Percentiles rank a stretch among this genome's conserved stretches.
Conservation (phyloP, 208 protist species). For the Naegleria lovaniensis region DNA sequence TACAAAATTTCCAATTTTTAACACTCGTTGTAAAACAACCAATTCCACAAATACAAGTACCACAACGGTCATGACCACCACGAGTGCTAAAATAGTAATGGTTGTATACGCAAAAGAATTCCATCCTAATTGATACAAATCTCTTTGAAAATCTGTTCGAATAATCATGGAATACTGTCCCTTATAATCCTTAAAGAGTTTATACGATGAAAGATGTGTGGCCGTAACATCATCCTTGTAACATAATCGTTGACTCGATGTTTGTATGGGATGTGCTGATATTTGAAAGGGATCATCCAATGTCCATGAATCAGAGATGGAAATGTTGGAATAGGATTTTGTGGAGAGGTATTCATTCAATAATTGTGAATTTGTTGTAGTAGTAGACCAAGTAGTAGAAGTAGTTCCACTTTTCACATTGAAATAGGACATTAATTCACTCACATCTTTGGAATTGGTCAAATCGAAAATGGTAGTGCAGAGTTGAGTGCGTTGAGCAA, state of each 20-base stretch:
- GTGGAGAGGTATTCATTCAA: background rate
- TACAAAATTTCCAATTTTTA: background rate
- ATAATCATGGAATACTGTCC: background rate
- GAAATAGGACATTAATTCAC: background rate
- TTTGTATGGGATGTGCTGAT: background rate
- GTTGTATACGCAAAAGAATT: background rate
- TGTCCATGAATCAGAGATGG: background rate
- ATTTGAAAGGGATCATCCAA: background rate
- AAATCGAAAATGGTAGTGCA: background rate
- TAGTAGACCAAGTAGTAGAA: too few species aligned
- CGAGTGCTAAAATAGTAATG: background rate
- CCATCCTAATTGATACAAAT: background rate
- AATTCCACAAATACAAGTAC: background rate
- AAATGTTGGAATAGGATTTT: background rate
- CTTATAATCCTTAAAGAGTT: background rate
- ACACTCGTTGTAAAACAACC: background rate
- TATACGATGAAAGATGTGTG: background rate
- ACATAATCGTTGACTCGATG: background rate
- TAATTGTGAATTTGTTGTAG: too few species aligned
- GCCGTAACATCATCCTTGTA: background rate
- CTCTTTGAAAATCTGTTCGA: constrained; percentile 4
- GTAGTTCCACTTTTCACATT: too few species aligned
- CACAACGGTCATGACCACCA: background rate
- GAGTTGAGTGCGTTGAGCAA: background rate
- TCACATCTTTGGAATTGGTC: background rate